These are phyloP conservation scores for Penicillium italicum DNA, from an alignment of 2,329 filamentous ascomycete genomes.

Conservation along the genomic window DNA sequence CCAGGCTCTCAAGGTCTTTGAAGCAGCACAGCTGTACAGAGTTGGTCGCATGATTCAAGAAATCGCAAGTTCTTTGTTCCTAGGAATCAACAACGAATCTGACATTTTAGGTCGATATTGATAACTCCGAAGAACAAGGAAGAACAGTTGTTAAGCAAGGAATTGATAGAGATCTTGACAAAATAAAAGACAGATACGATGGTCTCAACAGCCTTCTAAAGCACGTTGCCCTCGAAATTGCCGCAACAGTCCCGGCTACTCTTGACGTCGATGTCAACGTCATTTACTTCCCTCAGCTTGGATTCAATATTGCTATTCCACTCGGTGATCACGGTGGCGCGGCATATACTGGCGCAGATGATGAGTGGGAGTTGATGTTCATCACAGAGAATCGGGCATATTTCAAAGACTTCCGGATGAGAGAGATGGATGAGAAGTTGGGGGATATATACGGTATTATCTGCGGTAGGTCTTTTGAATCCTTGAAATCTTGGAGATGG, in stretches of 20 bases:
- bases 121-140: slow-evolving; percentile 66
- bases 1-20: slow-evolving; percentile 59
- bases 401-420: slow-evolving; percentile 83
- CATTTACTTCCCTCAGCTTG: slow-evolving; percentile 86
- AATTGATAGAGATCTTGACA: slow-evolving; percentile 70
- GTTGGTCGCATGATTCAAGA: slow-evolving; percentile 69
- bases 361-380: slow-evolving; percentile 76
- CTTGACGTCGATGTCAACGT: slow-evolving; percentile 62
- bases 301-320: slow-evolving; percentile 76
- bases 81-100: slow-evolving; percentile 4
- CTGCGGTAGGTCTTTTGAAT: slow-evolving; percentile 57
- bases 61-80: slow-evolving; percentile 45
- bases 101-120: slow-evolving; percentile 64
- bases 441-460: slow-evolving; percentile 85
- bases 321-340: slow-evolving; percentile 59
- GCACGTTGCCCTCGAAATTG: slow-evolving; percentile 62
- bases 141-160: slow-evolving; percentile 70
- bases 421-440: slow-evolving; percentile 71
- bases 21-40: slow-evolving; percentile 56
- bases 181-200: slow-evolving; percentile 71
- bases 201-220: slow-evolving; percentile 72
- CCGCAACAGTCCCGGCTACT: slow-evolving; percentile 58
- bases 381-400: slow-evolving; percentile 67
- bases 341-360: slow-evolving; percentile 62
- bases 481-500: not conserved